These are phyloP conservation scores for Ophiostoma quercus DNA, from an alignment of 2,329 filamentous ascomycete genomes.

Conservation along the genomic window DNA sequence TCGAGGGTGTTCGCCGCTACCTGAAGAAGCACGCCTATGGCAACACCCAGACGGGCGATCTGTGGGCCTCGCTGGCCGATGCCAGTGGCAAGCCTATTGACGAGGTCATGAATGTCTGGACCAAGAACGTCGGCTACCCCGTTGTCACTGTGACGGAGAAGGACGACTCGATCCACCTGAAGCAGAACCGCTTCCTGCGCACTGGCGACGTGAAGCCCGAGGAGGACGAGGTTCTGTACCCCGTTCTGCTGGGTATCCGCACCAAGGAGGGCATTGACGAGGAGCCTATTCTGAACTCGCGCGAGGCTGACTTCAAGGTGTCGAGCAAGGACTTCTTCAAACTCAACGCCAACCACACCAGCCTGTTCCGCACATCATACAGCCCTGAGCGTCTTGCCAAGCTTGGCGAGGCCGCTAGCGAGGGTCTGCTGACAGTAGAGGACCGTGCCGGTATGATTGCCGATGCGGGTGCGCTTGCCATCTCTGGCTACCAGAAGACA, in stretches of 20 bases:
- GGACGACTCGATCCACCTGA: constrained; percentile 68
- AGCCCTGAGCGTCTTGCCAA: constrained; percentile 76
- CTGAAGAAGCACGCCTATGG: constrained; percentile 96
- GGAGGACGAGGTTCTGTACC: constrained; percentile 82
- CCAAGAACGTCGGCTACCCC: constrained; percentile 90
- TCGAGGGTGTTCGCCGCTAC: constrained; percentile 85
- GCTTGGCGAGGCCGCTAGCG: constrained; percentile 78
- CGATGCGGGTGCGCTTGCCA: constrained; percentile 82
- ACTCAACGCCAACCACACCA: constrained; percentile 89
- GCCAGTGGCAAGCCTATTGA: constrained; percentile 89
- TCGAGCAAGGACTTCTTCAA: constrained; percentile 87
- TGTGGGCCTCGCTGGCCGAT: constrained; percentile 82
- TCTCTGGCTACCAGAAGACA: constrained; percentile 89
- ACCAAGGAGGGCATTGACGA: constrained; percentile 80
- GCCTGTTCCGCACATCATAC: constrained; percentile 88
- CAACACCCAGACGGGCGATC: constrained; percentile 84
- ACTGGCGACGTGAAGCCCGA: constrained; percentile 91
- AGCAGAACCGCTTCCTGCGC: constrained; percentile 91
- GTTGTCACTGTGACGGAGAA: constrained; percentile 82
- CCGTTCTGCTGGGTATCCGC: constrained; percentile 80
- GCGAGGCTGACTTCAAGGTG: constrained; percentile 73
- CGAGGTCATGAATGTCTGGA: constrained; percentile 92
- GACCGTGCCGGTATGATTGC: constrained; percentile 93
- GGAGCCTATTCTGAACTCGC: constrained; percentile 61
- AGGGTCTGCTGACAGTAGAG: constrained; percentile 75